Evolutionary conservation across 2,329 filamentous ascomycete genomes (phyloP).

Genomic region (Reticulascus tulasneorum): DNA sequence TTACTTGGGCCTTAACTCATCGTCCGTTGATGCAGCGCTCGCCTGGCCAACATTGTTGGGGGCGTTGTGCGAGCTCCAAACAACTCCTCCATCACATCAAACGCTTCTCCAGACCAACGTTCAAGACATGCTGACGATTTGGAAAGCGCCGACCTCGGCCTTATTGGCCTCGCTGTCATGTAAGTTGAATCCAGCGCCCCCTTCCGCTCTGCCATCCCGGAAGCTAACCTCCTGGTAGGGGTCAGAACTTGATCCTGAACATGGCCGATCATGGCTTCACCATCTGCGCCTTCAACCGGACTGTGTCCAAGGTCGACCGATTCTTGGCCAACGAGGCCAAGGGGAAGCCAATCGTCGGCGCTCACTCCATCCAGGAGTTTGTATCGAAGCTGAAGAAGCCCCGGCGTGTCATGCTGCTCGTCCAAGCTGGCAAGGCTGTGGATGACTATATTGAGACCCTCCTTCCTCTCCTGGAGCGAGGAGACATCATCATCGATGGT

Average conservation of each 20-base stretch:
- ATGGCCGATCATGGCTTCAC: slow-evolving; percentile 92
- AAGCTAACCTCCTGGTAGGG: slow-evolving; percentile 35
- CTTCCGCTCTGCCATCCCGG: slow-evolving; percentile 7
- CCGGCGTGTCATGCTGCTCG: slow-evolving; percentile 95
- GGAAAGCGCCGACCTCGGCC: slow-evolving; percentile 79
- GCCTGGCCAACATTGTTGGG: slow-evolving; percentile 60
- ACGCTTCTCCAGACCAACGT: slow-evolving; percentile 19
- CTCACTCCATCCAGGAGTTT: slow-evolving; percentile 92
- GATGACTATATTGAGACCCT: slow-evolving; percentile 98
- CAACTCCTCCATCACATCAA: slow-evolving; percentile 26
- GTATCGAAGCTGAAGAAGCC: slow-evolving; percentile 95
- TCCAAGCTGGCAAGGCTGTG: slow-evolving; percentile 96
- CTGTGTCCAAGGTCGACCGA: slow-evolving; percentile 93
- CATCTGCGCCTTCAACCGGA: slow-evolving; percentile 97
- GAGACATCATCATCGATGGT: slow-evolving; percentile 99
- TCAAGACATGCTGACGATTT: slow-evolving; percentile 53
- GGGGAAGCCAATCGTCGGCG: slow-evolving; percentile 93
- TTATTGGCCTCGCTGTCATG: slow-evolving; percentile 92
- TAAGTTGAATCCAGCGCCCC: slow-evolving; percentile 47
- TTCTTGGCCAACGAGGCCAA: slow-evolving; percentile 90
- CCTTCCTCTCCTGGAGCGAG: slow-evolving; percentile 74
- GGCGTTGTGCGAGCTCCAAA: slow-evolving; percentile 30
- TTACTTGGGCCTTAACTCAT: too few species aligned
- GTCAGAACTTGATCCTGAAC: slow-evolving; percentile 86
- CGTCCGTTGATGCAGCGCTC: slow-evolving; percentile 53